Percentiles rank a stretch among this genome's conserved stretches.
Conservation (phyloP, 192 early-diverging fungal species). For the Umbelopsis vinacea region DNA sequence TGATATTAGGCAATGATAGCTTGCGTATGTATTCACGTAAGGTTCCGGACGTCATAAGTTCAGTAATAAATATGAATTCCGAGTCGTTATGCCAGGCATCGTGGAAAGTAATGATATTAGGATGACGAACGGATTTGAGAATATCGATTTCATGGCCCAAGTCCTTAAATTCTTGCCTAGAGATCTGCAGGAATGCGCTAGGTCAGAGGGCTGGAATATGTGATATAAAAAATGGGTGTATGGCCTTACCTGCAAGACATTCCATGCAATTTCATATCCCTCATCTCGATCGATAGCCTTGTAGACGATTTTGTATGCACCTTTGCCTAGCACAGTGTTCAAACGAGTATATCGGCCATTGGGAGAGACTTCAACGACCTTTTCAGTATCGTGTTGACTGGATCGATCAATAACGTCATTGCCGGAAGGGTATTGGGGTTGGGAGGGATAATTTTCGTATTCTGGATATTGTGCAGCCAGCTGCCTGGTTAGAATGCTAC, state of each 20-base stretch:
- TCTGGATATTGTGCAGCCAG: conserved; percentile 40
- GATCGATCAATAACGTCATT: conserved; percentile 57
- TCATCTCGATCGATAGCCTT: conserved; percentile 88
- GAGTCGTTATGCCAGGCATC: conserved; percentile 75
- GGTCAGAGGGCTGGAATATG: no score
- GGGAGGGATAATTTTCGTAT: conserved; percentile 30
- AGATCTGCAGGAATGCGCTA: conserved; percentile 51
- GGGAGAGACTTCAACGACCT: conserved; percentile 57
- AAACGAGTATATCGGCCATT: conserved; percentile 57
- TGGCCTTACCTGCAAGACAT: conserved; percentile 78
- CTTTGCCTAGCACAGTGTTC: conserved; percentile 73
- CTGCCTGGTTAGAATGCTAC: conserved; percentile 27
- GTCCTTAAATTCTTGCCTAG: conserved; percentile 73
- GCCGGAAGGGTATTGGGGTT: conserved; percentile 32
- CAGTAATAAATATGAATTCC: conserved; percentile 83
- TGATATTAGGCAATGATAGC: conserved; percentile 71
- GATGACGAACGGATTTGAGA: conserved; percentile 76
- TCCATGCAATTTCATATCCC: conserved; percentile 92
- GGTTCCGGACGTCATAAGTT: conserved; percentile 87
- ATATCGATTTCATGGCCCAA: conserved; percentile 79
- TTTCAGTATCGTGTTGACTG: conserved; percentile 52
- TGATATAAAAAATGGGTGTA: no score
- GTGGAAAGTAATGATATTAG: conserved; percentile 83
- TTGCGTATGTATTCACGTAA: conserved; percentile 79
- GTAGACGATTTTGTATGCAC: conserved; percentile 88